Evolutionary conservation across 2,329 filamentous ascomycete species (phyloP), one percentile per base, ranked within the genome.

Genomic region (Penicillium frequentans): DNA sequence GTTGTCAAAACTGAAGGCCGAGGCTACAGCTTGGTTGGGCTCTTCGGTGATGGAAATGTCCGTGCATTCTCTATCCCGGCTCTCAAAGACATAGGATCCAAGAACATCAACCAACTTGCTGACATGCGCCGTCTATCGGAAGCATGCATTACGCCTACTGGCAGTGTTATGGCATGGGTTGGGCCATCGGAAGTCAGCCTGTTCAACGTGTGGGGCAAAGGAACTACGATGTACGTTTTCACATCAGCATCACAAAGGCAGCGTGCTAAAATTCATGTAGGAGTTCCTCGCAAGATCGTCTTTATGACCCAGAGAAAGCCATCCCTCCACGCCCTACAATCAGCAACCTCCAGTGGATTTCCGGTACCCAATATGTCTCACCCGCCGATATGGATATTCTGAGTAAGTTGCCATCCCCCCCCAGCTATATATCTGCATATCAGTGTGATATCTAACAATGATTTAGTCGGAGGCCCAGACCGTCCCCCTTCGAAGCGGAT

Each of bases 341-440:
- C 58, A 96, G 90, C 21, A 96, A 96, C 68, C 76, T 99, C 37
- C 92, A 98, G 75, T 99, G 95, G 95, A 91, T 99, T 52, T 90
- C 92, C 0, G 95, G 95, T 4, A 98, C 93, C 1, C 93, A 97
- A 74, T 90, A 96, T 66, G 84, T 99, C 46, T 91, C 91, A 1
- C 89, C 91, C 0, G 82, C 87, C 2, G 95, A 99, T 68, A 86
- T 99, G 68, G 95, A 98, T 69, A 77, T 96, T 2, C 80, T 99
- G 1, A 95, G 80, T 81, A 73, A 65, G 76, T 69, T 14, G 52
- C 19, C 10, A 42, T 11, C 13, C 19, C 39, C 5, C 33, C 27
- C 26, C 26, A 26, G 1, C 11, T 21, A 31, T 6, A 11, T 55
- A 24, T 9, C 19, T 10, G 14, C 14, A 14, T n/a, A 16, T 26